These are phyloP conservation scores for Phytophthora citricola DNA, from an alignment of 352 stramenopile species.

Conservation along the genomic window DNA sequence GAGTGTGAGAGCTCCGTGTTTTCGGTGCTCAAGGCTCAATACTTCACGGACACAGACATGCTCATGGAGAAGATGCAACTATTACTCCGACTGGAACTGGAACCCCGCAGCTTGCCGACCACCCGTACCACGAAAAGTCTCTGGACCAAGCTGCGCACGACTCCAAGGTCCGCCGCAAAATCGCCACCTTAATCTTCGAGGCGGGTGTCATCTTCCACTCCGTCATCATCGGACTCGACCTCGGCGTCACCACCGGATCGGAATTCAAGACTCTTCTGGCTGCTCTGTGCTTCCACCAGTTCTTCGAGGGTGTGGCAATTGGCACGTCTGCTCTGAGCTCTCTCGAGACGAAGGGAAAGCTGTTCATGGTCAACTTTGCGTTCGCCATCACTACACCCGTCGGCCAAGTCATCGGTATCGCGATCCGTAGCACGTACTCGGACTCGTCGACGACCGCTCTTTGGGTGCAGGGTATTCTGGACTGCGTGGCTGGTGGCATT, in stretches of 20 bases:
- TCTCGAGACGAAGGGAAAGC: conserved; percentile 44
- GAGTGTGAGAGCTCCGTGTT: conserved; percentile 72
- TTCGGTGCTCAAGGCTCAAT: conserved; percentile 37
- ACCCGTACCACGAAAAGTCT: conserved; percentile 29
- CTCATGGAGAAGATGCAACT: conserved; percentile 21
- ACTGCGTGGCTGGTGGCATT: conserved; percentile 73
- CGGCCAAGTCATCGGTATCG: conserved; percentile 65
- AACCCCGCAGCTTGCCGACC: conserved; percentile 20
- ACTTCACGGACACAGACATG: conserved; percentile 45
- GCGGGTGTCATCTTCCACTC: conserved; percentile 69
- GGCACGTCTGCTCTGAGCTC: conserved; percentile 49
- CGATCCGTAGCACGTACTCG: conserved; percentile 60
- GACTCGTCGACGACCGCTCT: conserved; percentile 49
- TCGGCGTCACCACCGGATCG: conserved; percentile 53
- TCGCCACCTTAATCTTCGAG: conserved; percentile 63
- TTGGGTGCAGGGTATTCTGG: conserved; percentile 67
- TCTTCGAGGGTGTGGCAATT: conserved; percentile 77
- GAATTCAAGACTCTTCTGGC: conserved; percentile 70
- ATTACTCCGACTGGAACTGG: conserved; percentile 17
- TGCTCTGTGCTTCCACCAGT: conserved; percentile 79
- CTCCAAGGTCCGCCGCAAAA: conserved; percentile 39
- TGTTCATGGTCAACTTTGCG: conserved; percentile 55
- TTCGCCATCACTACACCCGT: conserved; percentile 67
- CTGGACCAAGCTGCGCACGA: conserved; percentile 8
- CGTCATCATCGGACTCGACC: conserved; percentile 70